Evolutionary conservation across 2,329 filamentous ascomycete species (phyloP).

Genomic region (Immersiporthe knoxdaviesiana): DNA sequence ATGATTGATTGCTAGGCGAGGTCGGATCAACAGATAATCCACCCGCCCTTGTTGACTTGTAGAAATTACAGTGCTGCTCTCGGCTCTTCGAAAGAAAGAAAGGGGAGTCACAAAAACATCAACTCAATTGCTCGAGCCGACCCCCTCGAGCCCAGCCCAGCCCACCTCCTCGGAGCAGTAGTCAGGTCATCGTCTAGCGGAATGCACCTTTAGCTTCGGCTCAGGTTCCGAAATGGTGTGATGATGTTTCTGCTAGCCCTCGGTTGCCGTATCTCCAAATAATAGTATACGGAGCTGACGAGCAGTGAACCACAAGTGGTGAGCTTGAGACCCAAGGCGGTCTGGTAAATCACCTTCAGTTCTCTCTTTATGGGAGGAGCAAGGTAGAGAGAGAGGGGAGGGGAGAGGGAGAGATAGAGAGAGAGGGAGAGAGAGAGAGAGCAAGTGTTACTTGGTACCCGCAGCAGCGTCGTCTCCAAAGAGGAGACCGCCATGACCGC

Average conservation of each 20-base stretch:
- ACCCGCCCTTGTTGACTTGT: not conserved
- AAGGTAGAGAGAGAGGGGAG: not conserved
- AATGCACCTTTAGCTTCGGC: conserved; percentile 21
- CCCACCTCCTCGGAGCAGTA: not conserved
- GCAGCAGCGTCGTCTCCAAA: not conserved
- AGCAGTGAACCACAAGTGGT: not conserved
- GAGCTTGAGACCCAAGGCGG: not conserved
- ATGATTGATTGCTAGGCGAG: not conserved
- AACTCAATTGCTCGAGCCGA: not conserved
- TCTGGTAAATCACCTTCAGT: no score
- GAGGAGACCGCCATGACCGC: not conserved
- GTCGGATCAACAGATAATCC: not conserved
- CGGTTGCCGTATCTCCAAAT: not conserved
- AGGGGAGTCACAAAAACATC: conserved; percentile 11
- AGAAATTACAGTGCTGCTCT: not conserved
- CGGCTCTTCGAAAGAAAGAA: not conserved
- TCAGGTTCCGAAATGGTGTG: conserved; percentile 26
- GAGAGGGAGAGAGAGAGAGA: no score
- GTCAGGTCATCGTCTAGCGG: conserved; percentile 12
- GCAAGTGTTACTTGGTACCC: no score
- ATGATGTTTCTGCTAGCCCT: conserved; percentile 9
- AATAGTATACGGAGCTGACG: not conserved
- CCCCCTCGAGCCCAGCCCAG: not conserved
- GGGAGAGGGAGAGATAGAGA: no score
- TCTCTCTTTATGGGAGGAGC: not conserved